A percentile compares a stretch with the other conserved stretches of the same genome.
phyloP scores from a whole-genome alignment of 2,329 filamentous ascomycete genomes.

The Paramyrothecium sp. region DNA sequence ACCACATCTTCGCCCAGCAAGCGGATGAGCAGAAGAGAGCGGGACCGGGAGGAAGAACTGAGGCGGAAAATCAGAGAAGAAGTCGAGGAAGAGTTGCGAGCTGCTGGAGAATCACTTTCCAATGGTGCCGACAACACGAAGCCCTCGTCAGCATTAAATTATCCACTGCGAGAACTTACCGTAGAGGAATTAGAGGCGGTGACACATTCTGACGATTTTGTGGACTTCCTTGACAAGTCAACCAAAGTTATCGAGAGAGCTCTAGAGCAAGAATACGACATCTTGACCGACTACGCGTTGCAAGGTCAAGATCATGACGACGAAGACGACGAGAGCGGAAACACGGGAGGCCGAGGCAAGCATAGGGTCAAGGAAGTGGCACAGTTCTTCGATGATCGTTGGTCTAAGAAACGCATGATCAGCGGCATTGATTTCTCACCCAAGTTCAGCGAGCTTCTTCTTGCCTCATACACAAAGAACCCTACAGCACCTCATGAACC shows the following conservation, averaged over 20 bases:
- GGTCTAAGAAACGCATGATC: conserved; percentile 97
- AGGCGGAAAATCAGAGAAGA: conserved; percentile 81
- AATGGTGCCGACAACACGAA: conserved; percentile 35
- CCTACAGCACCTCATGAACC: conserved; percentile 91
- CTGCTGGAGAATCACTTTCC: conserved; percentile 59
- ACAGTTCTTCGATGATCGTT: conserved; percentile 92
- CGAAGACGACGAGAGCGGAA: conserved; percentile 75
- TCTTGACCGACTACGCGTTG: conserved; percentile 89
- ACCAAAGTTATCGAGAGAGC: conserved; percentile 97
- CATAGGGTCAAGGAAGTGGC: conserved; percentile 81
- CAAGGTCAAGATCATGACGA: conserved; percentile 74
- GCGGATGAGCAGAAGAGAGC: conserved; percentile 73
- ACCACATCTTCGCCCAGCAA: conserved; percentile 64
- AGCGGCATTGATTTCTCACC: conserved; percentile 94
- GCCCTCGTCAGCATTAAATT: conserved; percentile 46
- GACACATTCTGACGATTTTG: conserved; percentile 87
- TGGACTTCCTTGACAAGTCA: conserved; percentile 92
- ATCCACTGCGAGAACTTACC: conserved; percentile 76
- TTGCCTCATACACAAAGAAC: conserved; percentile 97
- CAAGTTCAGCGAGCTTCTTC: conserved; percentile 88
- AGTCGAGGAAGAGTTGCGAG: conserved; percentile 87
- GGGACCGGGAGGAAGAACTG: conserved; percentile 85
- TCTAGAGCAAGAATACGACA: conserved; percentile 93
- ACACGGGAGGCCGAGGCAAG: conserved; percentile 67
- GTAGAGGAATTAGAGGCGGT: conserved; percentile 87